Evolutionary conservation across 2,329 filamentous ascomycete genomes (phyloP).

Genomic region (Fusarium sp.): DNA sequence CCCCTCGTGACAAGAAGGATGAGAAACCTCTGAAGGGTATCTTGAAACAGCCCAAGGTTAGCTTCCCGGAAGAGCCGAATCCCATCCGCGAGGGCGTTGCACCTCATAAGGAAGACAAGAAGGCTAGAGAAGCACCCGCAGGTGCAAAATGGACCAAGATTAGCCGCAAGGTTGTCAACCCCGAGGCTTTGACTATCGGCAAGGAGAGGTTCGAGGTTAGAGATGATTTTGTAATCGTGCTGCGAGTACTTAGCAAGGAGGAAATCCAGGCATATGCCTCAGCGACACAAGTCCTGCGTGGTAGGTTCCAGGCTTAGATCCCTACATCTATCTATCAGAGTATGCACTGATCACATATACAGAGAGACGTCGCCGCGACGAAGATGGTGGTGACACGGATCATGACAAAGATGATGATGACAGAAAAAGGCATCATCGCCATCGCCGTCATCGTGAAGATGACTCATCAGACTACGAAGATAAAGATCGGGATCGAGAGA

Average conservation of each 20-base stretch:
- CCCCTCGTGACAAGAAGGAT: slow-evolving; percentile 72
- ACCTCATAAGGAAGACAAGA: slow-evolving; percentile 88
- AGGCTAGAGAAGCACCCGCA: slow-evolving; percentile 75
- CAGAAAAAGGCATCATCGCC: slow-evolving; percentile 41
- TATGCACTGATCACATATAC: slow-evolving; percentile 26
- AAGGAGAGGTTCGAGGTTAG: slow-evolving; percentile 92
- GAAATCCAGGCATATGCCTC: slow-evolving; percentile 90
- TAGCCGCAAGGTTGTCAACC: slow-evolving; percentile 87
- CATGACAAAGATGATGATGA: slow-evolving; percentile 50
- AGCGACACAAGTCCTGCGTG: slow-evolving; percentile 84
- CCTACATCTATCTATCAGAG: background rate
- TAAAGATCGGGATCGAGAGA: slow-evolving; percentile 54
- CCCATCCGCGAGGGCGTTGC: slow-evolving; percentile 90
- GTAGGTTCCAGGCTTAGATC: slow-evolving; percentile 58
- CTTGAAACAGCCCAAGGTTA: slow-evolving; percentile 81
- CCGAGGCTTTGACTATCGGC: slow-evolving; percentile 85
- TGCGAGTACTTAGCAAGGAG: slow-evolving; percentile 86
- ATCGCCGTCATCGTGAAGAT: slow-evolving; percentile 45
- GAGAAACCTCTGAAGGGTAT: slow-evolving; percentile 84
- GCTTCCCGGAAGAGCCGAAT: slow-evolving; percentile 88
- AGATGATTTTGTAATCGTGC: slow-evolving; percentile 93
- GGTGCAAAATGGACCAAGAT: slow-evolving; percentile 95
- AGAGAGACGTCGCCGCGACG: slow-evolving; percentile 52
- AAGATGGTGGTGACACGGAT: slow-evolving; percentile 47
- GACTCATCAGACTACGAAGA: slow-evolving; percentile 49